Base-by-base conservation (phyloP, 2,329 filamentous ascomycete genomes). In the Aspergillus piperis region DNA sequence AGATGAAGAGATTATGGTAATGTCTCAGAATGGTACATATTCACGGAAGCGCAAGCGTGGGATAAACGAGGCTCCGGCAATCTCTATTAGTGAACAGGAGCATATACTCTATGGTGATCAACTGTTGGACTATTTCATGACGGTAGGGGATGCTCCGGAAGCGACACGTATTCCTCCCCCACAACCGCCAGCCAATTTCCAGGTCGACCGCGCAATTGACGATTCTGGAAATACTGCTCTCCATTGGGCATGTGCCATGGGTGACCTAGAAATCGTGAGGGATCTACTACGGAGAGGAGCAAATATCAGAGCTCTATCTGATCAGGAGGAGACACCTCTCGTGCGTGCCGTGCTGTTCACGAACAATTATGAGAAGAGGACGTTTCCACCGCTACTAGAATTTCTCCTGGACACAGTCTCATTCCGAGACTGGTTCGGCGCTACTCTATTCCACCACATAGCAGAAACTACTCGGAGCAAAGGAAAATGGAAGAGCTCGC, bases 211-310 rank as follows among this genome's bases (percentile, higher is more conserved):
- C 75, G 84, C 89, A n/a, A 97, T 99, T 64, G 95, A 99, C 73
- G 90, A 92, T 47, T 92, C 96, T 69, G 89, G 89, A 8, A 93
- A 98, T 71, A 96, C 92, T 2, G 93, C 94, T 5, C 84, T 99
- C 66, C 95, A 99, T 73, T 99, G 95, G 95, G 95, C 93, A 17
- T 92, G 92, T 56, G 92, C 95, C 23, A 99, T 99, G 94, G 95
- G 95, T 60, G 95, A 98, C 67, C 82, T 97, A 30, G 90, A 94
- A 52, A 91, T 98, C 15, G 91, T 97, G 63, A 92, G 89, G 74
- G 90, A 96, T 74, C 82, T 99, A 17, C 89, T 95, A 68, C 84
- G 87, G 42, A 92, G 93, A 62, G 89, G 90, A 44, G 92, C 94
- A 10, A 87, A 87, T 62, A 82, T 92, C 15, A 86, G 87, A 30